phyloP scores from a whole-genome alignment of 176 grass and related monocot genomes.

The Tillandsia fasciculata region DNA sequence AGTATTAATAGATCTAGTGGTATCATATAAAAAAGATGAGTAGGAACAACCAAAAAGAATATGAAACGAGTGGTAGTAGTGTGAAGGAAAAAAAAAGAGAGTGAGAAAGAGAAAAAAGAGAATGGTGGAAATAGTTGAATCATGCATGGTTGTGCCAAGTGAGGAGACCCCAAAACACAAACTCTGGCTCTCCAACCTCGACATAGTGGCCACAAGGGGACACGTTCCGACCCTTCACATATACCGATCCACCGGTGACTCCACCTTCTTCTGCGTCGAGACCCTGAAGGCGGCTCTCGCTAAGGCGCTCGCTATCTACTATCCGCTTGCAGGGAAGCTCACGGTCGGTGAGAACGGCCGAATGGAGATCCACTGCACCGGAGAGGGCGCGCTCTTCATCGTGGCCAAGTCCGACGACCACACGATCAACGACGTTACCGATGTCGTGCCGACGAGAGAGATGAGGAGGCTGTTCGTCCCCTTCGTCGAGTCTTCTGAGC shows the following conservation, averaged over 20 bases:
- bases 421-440: not conserved
- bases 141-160: no score
- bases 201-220: not conserved
- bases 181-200: not conserved
- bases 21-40: no score
- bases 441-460: not conserved
- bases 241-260: not conserved
- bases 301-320: not conserved
- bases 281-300: not conserved
- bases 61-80: no score
- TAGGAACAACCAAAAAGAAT: no score
- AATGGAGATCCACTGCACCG: slow-evolving; percentile 7
- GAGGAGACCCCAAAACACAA: no score
- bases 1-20: no score
- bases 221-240: not conserved
- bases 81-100: no score
- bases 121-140: no score
- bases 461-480: not conserved
- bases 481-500: not conserved
- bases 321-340: not conserved
- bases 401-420: slow-evolving; percentile 2
- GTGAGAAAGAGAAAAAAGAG: no score
- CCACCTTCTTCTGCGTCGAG: not conserved
- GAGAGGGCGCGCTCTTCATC: slow-evolving; percentile 1
- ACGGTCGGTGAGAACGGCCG: not conserved